Percentiles rank a stretch among this genome's conserved stretches.
Conservation (phyloP, 108 stramenopile genomes). For the Parmales sp. region DNA sequence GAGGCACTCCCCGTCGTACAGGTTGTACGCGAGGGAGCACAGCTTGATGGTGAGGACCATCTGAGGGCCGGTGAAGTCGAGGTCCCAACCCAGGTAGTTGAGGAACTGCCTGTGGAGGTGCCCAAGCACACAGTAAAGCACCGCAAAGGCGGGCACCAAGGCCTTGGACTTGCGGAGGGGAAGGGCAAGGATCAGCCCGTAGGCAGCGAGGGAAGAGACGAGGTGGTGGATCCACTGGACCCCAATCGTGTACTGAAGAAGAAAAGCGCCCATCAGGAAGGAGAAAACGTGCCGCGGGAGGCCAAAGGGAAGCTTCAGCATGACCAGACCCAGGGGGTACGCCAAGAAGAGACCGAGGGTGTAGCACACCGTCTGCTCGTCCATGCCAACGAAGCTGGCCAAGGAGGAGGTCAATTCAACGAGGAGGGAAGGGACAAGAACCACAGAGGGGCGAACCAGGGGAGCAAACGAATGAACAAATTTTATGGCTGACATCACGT, state of each 20-base stretch:
- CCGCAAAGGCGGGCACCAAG: conserved; percentile 71
- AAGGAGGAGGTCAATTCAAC: no score
- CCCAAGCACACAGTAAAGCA: conserved; percentile 75
- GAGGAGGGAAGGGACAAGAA: no score
- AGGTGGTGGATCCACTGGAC: conserved; percentile 94
- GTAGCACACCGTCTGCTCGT: conserved; percentile 73
- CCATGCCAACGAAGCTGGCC: conserved; percentile 63
- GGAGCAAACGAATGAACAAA: no score
- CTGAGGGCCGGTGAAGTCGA: conserved; percentile 91
- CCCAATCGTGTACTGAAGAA: conserved; percentile 78
- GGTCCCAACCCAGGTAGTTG: conserved; percentile 89
- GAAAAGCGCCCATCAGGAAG: conserved; percentile 74
- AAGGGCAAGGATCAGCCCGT: conserved; percentile 65
- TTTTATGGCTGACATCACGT: no score
- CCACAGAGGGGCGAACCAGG: no score
- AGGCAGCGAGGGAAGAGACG: conserved; percentile 72
- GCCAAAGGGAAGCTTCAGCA: conserved; percentile 66
- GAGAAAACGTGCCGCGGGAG: conserved; percentile 71
- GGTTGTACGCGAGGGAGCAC: conserved; percentile 89
- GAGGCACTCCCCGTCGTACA: conserved; percentile 70
- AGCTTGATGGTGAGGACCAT: conserved; percentile 94
- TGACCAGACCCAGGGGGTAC: conserved; percentile 79
- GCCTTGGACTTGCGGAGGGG: conserved; percentile 48
- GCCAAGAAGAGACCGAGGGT: conserved; percentile 69
- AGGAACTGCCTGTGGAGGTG: conserved; percentile 90